phyloP scores from a whole-genome alignment of 129 eudicot species.

The Daucus carota region DNA sequence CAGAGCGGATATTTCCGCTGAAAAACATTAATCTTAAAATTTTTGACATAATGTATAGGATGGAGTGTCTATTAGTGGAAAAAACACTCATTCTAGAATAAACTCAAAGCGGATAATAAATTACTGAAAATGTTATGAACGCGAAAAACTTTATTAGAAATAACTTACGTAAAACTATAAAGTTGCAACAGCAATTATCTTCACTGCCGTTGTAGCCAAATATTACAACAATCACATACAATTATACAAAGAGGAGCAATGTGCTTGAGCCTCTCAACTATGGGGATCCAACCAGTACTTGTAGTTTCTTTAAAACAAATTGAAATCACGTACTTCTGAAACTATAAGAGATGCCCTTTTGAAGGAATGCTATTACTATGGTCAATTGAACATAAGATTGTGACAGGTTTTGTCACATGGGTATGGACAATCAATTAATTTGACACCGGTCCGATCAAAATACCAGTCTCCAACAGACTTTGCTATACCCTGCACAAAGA shows the following conservation, averaged over 20 bases:
- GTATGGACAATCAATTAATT: conserved; percentile 7
- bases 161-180: neutral
- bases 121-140: neutral
- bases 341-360: neutral
- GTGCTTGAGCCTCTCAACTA: conserved; percentile 3
- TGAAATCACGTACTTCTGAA: neutral
- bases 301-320: neutral
- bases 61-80: too few relatives aligned
- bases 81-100: too few relatives aligned
- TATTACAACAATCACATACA: neutral
- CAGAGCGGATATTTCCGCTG: too few relatives aligned
- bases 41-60: too few relatives aligned
- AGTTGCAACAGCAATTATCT: neutral
- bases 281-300: neutral
- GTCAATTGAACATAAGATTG: conserved; percentile 5
- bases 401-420: conserved; percentile 10
- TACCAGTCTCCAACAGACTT: conserved; percentile 6
- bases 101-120: neutral
- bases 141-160: neutral
- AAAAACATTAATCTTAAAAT: too few relatives aligned
- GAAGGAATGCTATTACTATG: neutral
- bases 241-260: neutral
- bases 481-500: conserved; percentile 1
- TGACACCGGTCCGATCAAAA: neutral
- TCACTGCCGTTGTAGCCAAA: neutral